Percentiles rank a stretch among this genome's conserved stretches.
Evolutionary conservation across 768 basidiomycete species (phyloP).

Genomic region (Boletales sp.): DNA sequence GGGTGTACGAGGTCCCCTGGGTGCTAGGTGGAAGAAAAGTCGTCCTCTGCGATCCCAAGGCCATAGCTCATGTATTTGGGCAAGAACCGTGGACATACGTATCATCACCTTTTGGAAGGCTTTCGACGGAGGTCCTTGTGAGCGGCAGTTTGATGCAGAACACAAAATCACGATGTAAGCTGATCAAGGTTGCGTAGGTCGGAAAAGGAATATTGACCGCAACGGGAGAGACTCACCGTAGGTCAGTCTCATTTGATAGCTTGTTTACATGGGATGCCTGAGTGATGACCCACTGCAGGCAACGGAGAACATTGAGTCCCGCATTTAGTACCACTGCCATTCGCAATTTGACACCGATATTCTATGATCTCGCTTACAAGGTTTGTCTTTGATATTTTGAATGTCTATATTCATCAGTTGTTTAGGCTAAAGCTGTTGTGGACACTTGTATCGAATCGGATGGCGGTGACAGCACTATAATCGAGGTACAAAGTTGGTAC

Average conservation of each 20-base stretch:
- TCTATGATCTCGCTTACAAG: conserved; percentile 41
- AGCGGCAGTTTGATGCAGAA: too few species aligned
- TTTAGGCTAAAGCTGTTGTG: too few species aligned
- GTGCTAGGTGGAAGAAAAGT: conserved; percentile 9
- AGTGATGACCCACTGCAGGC: conserved; percentile 14
- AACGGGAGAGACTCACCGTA: conserved; percentile 43
- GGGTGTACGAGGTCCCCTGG: conserved; percentile 13
- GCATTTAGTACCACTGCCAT: conserved; percentile 39
- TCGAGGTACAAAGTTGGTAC: too few species aligned
- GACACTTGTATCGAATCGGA: too few species aligned
- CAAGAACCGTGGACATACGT: conserved; percentile 35
- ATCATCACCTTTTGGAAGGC: too few species aligned
- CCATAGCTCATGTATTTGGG: conserved; percentile 14
- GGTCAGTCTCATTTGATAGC: conserved; percentile 23
- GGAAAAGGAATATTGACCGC: conserved; percentile 30
- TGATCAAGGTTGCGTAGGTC: neutral
- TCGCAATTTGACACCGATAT: conserved; percentile 33
- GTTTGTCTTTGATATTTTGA: conserved; percentile 10
- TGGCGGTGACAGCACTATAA: too few species aligned
- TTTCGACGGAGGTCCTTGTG: too few species aligned
- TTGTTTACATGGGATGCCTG: too few species aligned
- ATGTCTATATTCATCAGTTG: too few species aligned
- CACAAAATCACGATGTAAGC: too few species aligned
- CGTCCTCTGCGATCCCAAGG: conserved; percentile 40
- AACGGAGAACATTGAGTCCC: conserved; percentile 36